Conservation (phyloP, 2,329 filamentous ascomycete species). For the Colletotrichum filicis region DNA sequence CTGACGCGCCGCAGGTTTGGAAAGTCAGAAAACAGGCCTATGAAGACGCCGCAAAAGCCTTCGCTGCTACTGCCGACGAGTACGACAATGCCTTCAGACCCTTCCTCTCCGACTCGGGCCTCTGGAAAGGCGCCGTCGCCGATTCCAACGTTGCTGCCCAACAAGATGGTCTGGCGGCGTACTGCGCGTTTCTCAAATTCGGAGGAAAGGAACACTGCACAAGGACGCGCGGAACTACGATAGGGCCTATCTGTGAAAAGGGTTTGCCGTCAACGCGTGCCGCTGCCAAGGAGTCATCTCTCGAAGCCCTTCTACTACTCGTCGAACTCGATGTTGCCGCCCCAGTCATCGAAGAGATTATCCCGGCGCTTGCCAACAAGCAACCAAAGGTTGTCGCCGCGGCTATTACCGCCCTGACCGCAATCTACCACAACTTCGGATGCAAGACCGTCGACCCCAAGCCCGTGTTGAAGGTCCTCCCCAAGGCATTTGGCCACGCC, state of each 20-base stretch:
- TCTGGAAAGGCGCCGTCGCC: slow-evolving; percentile 93
- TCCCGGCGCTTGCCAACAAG: slow-evolving; percentile 87
- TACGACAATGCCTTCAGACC: slow-evolving; percentile 86
- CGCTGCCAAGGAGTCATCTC: slow-evolving; percentile 85
- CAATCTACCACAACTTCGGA: slow-evolving; percentile 93
- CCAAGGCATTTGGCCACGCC: slow-evolving; percentile 93
- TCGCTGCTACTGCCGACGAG: slow-evolving; percentile 86
- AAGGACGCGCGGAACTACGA: slow-evolving; percentile 79
- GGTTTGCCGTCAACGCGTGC: slow-evolving; percentile 88
- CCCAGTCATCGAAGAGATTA: slow-evolving; percentile 89
- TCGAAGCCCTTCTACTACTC: slow-evolving; percentile 89
- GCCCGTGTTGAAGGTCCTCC: slow-evolving; percentile 85
- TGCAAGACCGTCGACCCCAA: slow-evolving; percentile 96
- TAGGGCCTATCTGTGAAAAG: slow-evolving; percentile 89
- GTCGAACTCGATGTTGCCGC: slow-evolving; percentile 89
- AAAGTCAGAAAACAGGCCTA: slow-evolving; percentile 97
- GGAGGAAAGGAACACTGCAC: slow-evolving; percentile 83
- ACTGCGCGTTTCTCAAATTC: slow-evolving; percentile 93
- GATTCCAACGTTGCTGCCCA: slow-evolving; percentile 98
- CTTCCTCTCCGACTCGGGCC: slow-evolving; percentile 82
- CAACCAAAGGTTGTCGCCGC: slow-evolving; percentile 86
- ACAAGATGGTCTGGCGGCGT: slow-evolving; percentile 87
- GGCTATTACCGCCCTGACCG: slow-evolving; percentile 79
- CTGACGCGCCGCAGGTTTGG: slow-evolving; percentile 73
- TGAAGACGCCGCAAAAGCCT: slow-evolving; percentile 89